phyloP scores from a whole-genome alignment of 192 early-diverging fungal genomes.

The Kappamyces sp. region DNA sequence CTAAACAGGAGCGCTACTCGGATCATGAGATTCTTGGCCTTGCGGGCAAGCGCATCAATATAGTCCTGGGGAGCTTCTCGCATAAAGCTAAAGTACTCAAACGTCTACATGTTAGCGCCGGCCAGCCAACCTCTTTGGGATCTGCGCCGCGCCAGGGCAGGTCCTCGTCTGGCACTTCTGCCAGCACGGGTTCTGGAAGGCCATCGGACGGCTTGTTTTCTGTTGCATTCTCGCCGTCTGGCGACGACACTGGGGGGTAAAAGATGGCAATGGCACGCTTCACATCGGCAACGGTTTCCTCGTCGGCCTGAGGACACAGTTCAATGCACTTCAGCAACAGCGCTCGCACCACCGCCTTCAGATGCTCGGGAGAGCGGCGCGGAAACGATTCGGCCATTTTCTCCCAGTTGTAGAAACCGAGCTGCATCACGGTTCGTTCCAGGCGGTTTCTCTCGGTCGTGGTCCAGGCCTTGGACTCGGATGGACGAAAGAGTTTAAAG shows the following conservation, averaged over 20 bases:
- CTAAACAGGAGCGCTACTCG: conserved; percentile 71
- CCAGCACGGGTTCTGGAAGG: conserved; percentile 1
- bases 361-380: conserved; percentile 49
- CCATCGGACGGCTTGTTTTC: background rate
- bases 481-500: conserved; percentile 16
- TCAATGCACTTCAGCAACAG: conserved; percentile 44
- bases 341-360: conserved; percentile 31
- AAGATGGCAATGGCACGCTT: conserved; percentile 37
- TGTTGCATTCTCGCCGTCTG: background rate
- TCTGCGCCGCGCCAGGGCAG: conserved; percentile 8
- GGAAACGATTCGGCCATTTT: conserved; percentile 51
- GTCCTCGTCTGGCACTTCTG: conserved; percentile 11
- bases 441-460: conserved; percentile 44
- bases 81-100: conserved; percentile 35
- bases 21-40: conserved; percentile 64
- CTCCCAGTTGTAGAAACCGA: conserved; percentile 54
- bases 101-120: background rate
- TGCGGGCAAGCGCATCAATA: conserved; percentile 64
- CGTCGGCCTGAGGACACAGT: conserved; percentile 47
- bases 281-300: conserved; percentile 58
- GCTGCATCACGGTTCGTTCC: conserved; percentile 50
- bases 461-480: conserved; percentile 41
- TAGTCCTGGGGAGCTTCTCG: conserved; percentile 68
- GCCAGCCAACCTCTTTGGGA: background rate
- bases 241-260: background rate